These are phyloP conservation scores for Boletus rubroflammeus DNA, from an alignment of 768 basidiomycete genomes.

Conservation along the genomic window DNA sequence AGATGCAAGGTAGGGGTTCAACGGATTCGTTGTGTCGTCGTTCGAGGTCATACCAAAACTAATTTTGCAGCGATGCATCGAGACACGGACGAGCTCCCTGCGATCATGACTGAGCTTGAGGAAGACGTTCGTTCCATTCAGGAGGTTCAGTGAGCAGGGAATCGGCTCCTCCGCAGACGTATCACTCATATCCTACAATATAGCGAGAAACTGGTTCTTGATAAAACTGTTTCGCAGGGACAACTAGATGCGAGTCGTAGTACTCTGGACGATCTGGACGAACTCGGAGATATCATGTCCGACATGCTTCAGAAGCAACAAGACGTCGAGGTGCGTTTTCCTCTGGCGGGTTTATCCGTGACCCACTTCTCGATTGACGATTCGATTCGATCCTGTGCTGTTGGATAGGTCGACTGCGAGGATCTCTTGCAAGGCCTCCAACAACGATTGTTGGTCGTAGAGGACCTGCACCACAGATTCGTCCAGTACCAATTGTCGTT, in stretches of 20 bases:
- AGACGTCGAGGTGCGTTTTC: constrained; percentile 53
- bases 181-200: constrained; percentile 4
- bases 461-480: constrained; percentile 63
- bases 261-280: constrained; percentile 65
- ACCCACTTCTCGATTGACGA: neutral
- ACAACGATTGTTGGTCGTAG: constrained; percentile 57
- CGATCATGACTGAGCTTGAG: constrained; percentile 72
- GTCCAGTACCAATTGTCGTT: constrained; percentile 71
- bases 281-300: constrained; percentile 74
- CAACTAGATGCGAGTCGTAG: constrained; percentile 47
- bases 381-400: neutral
- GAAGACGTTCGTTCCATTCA: constrained; percentile 52
- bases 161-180: neutral
- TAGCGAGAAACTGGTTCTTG: constrained; percentile 50
- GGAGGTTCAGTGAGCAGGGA: constrained; percentile 48
- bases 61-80: constrained; percentile 63
- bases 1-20: constrained; percentile 52
- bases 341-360: neutral
- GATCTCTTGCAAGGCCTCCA: constrained; percentile 55
- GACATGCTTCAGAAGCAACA: constrained; percentile 74
- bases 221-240: constrained; percentile 42
- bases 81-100: constrained; percentile 74
- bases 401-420: constrained; percentile 45
- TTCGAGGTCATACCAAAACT: neutral
- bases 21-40: neutral